These are phyloP conservation scores for Stygiomarasmius scandens DNA, from an alignment of 1,284 basidiomycete genomes.

Conservation along the genomic window DNA sequence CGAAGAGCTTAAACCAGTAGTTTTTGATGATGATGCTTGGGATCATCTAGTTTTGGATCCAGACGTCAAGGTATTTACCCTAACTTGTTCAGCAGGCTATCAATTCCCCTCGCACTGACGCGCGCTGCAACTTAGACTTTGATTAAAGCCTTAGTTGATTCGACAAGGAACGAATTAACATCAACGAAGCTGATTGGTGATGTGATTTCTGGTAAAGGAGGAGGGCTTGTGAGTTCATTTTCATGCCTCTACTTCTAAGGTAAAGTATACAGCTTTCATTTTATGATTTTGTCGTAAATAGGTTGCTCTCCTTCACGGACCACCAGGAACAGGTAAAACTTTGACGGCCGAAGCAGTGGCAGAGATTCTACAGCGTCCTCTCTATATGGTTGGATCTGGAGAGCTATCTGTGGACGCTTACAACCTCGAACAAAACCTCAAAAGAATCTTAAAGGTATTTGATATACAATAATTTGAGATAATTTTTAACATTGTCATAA, in stretches of 20 bases:
- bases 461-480: background rate
- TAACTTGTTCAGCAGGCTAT: too few species aligned
- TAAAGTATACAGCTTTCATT: background rate
- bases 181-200: constrained; percentile 1
- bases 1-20: background rate
- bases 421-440: constrained; percentile 8
- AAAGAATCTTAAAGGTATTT: constrained; percentile 3
- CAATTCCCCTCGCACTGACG: too few species aligned
- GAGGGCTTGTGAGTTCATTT: constrained; percentile 8
- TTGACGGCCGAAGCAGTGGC: constrained; percentile 27
- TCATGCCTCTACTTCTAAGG: too few species aligned
- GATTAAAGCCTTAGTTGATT: constrained; percentile 9
- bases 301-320: constrained; percentile 13
- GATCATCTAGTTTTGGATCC: constrained; percentile 11
- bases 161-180: background rate
- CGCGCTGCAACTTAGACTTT: too few species aligned
- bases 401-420: constrained; percentile 6
- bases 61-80: constrained; percentile 7
- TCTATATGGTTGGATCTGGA: constrained; percentile 20
- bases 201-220: constrained; percentile 12
- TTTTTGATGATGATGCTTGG: constrained; percentile 10
- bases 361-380: constrained; percentile 23
- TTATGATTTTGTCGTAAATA: background rate
- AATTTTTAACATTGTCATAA: background rate
- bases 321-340: constrained; percentile 23